phyloP scores from a whole-genome alignment of 305 asterid genomes.

The Fraxinus xanthoxyloides region DNA sequence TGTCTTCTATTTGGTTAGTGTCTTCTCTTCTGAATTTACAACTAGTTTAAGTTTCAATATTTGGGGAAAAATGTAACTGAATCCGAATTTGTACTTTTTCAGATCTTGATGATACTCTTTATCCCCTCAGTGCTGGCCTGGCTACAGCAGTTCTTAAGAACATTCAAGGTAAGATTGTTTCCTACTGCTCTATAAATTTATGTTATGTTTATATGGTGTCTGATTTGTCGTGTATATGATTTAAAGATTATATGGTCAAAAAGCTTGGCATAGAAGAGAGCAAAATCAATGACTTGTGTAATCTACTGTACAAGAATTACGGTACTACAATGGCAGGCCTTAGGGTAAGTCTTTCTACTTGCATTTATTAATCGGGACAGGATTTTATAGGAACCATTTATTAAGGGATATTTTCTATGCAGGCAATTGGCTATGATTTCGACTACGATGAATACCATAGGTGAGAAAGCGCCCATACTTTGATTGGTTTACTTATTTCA shows the following conservation, averaged over 20 bases:
- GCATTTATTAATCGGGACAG: neutral
- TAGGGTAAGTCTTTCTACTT: slow-evolving; percentile 45
- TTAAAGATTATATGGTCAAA: slow-evolving; percentile 73
- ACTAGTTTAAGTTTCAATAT: neutral
- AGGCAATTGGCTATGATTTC: slow-evolving; percentile 94
- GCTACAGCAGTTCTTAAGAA: slow-evolving; percentile 61
- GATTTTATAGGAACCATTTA: neutral
- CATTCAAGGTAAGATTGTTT: slow-evolving; percentile 58
- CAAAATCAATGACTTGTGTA: slow-evolving; percentile 58
- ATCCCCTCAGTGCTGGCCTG: slow-evolving; percentile 75
- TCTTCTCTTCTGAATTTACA: neutral
- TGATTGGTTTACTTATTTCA: neutral
- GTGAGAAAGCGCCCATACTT: slow-evolving; percentile 26
- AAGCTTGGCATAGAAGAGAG: slow-evolving; percentile 66
- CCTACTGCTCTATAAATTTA: neutral
- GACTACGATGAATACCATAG: slow-evolving; percentile 94
- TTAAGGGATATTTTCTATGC: slow-evolving; percentile 25
- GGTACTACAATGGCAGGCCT: slow-evolving; percentile 99
- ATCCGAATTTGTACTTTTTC: neutral
- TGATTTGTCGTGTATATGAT: slow-evolving; percentile 13
- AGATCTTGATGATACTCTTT: slow-evolving; percentile 95
- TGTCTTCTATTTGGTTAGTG: slow-evolving; percentile 79
- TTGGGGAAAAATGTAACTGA: neutral
- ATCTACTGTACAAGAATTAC: slow-evolving; percentile 71
- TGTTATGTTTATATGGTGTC: neutral